Evolutionary conservation across 805 yeast genomes (phyloP), one percentile per base, ranked within the genome.

Genomic region (Saccharomyces kudriavzevii): DNA sequence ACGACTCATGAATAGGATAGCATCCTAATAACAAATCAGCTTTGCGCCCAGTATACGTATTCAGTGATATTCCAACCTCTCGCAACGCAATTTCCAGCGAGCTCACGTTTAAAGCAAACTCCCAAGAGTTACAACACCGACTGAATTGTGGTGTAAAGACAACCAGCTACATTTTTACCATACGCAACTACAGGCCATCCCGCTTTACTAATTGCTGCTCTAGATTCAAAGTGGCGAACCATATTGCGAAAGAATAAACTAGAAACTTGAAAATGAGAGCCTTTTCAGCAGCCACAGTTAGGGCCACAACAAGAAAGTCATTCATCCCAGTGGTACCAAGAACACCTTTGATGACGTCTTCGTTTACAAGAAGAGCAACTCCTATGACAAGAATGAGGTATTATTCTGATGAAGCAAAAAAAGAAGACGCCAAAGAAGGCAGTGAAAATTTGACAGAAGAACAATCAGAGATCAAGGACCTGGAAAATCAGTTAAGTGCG

Each of bases 401-500:
- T n/a, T 64, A 65, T 45, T 62, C 70, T 25, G 60, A 61, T 9
- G 59, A 57, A 9, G 58, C 65, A 24, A 61, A 64, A 50, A 52
- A 54, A 11, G 58, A 58, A 48, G 58, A 60, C 49, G 49, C 53
- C n/a, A 56, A 53, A 17, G 47, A 52, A 10, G 17, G 24, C 14
- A 51, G 45, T 20, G 61, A 59, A 27, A 48, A 52, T 27, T 52
- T 59, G 40, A 62, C 63, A 27, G 65, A 58, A 28, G 69, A 66
- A 35, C 63, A 60, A 48, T 55, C 59, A 20, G 58, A 59, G 45
- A 58, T 70, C 24, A 71, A 73, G 54, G 75, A 70, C 46, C 53
- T 84, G 57, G 75, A 80, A 64, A 73, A 71, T 27, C 82, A 85
- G 67, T 73, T 82, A 58, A 78, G 71, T 35, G 75, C 76, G 52